Evolutionary conservation across 2,329 filamentous ascomycete species (phyloP).

Genomic region (Thielaviopsis musarum): DNA sequence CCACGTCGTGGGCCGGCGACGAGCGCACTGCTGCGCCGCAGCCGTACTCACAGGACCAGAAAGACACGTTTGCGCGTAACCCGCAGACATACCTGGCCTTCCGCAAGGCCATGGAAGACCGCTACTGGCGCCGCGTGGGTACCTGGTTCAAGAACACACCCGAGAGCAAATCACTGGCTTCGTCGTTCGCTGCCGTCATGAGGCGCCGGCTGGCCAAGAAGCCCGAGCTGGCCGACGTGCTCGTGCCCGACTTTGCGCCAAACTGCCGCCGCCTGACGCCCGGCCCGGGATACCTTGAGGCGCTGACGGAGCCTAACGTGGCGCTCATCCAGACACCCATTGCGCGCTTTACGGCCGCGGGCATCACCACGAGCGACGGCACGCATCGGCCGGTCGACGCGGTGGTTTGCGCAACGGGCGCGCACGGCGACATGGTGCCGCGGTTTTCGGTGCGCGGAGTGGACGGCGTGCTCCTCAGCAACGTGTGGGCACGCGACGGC

Average conservation of each 20-base stretch:
- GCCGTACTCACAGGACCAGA: slow-evolving; percentile 37
- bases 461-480: slow-evolving; percentile 25
- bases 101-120: slow-evolving; percentile 38
- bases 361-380: slow-evolving; percentile 44
- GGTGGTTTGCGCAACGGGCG: slow-evolving; percentile 52
- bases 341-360: slow-evolving; percentile 37
- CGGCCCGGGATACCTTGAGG: slow-evolving; percentile 51
- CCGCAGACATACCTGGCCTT: slow-evolving; percentile 43
- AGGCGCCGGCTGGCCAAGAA: slow-evolving; percentile 33
- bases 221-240: slow-evolving; percentile 35
- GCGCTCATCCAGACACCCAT: slow-evolving; percentile 41
- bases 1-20: slow-evolving; percentile 40
- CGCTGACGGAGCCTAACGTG: slow-evolving; percentile 44
- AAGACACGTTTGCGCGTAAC: slow-evolving; percentile 36
- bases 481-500: slow-evolving; percentile 39
- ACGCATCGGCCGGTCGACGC: slow-evolving; percentile 40
- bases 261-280: slow-evolving; percentile 49
- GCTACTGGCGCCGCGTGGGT: slow-evolving; percentile 43
- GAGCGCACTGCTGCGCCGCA: slow-evolving; percentile 39
- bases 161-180: slow-evolving; percentile 29
- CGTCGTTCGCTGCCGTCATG: slow-evolving; percentile 36
- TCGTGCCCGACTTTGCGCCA: slow-evolving; percentile 46
- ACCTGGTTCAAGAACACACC: slow-evolving; percentile 36
- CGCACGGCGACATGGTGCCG: slow-evolving; percentile 40
- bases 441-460: slow-evolving; percentile 42